phyloP scores from a whole-genome alignment of 768 basidiomycete species.

The Rhodotorula sphaerocarpa region DNA sequence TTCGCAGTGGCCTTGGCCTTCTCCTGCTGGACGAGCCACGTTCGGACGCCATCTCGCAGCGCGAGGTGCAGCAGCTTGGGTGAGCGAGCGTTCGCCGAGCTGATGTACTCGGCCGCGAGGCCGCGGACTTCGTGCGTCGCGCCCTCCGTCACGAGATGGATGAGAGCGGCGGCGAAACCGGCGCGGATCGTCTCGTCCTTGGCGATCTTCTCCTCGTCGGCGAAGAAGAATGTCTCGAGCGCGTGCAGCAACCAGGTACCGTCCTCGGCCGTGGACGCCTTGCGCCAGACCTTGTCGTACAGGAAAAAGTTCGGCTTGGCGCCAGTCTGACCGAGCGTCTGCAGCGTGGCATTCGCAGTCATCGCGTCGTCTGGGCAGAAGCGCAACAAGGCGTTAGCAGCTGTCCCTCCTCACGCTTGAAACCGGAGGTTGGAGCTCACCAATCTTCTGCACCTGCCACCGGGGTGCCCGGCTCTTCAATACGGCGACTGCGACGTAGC shows the following conservation, averaged over 20 bases:
- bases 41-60: conserved; percentile 55
- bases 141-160: conserved; percentile 62
- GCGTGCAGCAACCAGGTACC: conserved; percentile 70
- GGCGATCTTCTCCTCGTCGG: conserved; percentile 45
- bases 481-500: conserved; percentile 65
- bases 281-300: conserved; percentile 79
- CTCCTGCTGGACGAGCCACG: conserved; percentile 21
- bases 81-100: conserved; percentile 43
- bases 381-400: background rate
- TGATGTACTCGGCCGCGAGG: conserved; percentile 48
- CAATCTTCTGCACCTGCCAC: conserved; percentile 44
- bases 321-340: conserved; percentile 40
- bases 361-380: conserved; percentile 28
- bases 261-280: conserved; percentile 55
- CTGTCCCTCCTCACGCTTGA: too few relatives aligned
- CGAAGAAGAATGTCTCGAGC: conserved; percentile 46
- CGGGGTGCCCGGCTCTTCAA: conserved; percentile 56
- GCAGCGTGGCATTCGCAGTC: conserved; percentile 38
- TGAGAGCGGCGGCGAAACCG: conserved; percentile 58
- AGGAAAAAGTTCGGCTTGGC: conserved; percentile 76
- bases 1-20: conserved; percentile 36
- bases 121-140: conserved; percentile 53
- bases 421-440: conserved; percentile 45
- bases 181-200: conserved; percentile 52
- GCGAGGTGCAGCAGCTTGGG: conserved; percentile 53